These are phyloP conservation scores for Hawksworthiomyces lignivorus DNA, from an alignment of 2,329 filamentous ascomycete species.

Conservation along the genomic window DNA sequence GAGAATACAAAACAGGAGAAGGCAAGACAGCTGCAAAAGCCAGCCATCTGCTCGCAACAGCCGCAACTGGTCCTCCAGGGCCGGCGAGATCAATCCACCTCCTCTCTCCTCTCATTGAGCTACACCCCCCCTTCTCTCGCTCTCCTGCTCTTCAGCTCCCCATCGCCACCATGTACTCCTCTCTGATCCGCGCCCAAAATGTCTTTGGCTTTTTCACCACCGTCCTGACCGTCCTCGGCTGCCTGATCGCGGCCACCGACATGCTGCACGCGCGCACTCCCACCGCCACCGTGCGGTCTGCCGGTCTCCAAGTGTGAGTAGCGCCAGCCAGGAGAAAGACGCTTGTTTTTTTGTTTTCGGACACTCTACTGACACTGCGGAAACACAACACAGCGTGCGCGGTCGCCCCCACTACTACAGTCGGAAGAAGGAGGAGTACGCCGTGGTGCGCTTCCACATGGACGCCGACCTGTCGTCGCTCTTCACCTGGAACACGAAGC, in stretches of 20 bases:
- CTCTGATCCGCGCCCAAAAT: conserved; percentile 77
- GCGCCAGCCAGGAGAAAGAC: neutral
- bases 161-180: conserved; percentile 81
- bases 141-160: no score
- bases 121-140: neutral
- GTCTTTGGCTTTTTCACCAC: conserved; percentile 98
- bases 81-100: neutral
- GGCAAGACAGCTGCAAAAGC: no score
- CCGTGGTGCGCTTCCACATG: conserved; percentile 86
- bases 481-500: conserved; percentile 99
- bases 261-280: conserved; percentile 63
- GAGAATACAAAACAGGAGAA: no score
- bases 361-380: no score
- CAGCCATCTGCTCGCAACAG: no score
- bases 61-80: neutral
- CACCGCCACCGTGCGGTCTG: conserved; percentile 50
- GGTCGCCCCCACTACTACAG: conserved; percentile 96
- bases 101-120: neutral
- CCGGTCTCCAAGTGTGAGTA: conserved; percentile 77
- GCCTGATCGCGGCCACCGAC: conserved; percentile 73
- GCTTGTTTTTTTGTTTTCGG: no score
- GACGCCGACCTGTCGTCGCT: conserved; percentile 85
- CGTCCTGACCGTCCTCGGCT: conserved; percentile 74
- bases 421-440: conserved; percentile 88
- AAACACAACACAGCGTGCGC: conserved; percentile 68